A percentile compares a stretch with the other conserved stretches of the same genome.
Evolutionary conservation across 2,329 filamentous ascomycete genomes (phyloP).

Genomic region (Trichoderma semiorbis): DNA sequence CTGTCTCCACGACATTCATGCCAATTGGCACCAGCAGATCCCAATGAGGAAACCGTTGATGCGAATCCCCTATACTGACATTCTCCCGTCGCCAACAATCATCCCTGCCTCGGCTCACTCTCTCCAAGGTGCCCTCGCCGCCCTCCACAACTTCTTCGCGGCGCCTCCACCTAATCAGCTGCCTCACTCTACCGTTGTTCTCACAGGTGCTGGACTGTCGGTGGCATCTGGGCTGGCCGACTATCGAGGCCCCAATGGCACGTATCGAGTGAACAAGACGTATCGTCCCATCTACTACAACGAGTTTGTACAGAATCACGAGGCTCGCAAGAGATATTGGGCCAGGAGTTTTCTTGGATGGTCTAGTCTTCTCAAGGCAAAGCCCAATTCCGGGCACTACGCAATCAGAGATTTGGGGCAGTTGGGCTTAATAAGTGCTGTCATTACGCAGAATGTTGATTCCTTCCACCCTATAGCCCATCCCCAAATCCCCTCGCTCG

Average conservation of each 20-base stretch:
- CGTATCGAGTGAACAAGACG: conserved; percentile 85
- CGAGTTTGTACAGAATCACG: conserved; percentile 80
- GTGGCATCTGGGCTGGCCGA: conserved; percentile 91
- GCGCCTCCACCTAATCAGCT: conserved; percentile 52
- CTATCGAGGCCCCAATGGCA: conserved; percentile 85
- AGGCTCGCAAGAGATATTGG: conserved; percentile 91
- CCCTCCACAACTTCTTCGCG: conserved; percentile 72
- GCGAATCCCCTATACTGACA: conserved; percentile 86
- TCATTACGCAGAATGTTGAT: conserved; percentile 96
- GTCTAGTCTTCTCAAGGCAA: conserved; percentile 74
- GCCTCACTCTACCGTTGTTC: conserved; percentile 46
- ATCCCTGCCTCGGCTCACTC: conserved; percentile 70
- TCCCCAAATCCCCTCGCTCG: conserved; percentile 69
- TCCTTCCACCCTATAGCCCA: conserved; percentile 83
- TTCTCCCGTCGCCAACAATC: conserved; percentile 71
- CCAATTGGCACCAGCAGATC: conserved; percentile 6
- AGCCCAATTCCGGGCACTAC: conserved; percentile 74
- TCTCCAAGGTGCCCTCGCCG: conserved; percentile 68
- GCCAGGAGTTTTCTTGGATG: conserved; percentile 91
- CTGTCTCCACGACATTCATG: not conserved
- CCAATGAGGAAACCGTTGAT: conserved; percentile 69
- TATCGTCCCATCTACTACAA: conserved; percentile 91
- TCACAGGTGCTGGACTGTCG: conserved; percentile 85
- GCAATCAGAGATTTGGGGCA: conserved; percentile 70
- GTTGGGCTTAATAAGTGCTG: conserved; percentile 68